These are phyloP conservation scores for Eutrema yunnanense DNA, from an alignment of 345 rosid species.

Conservation along the genomic window DNA sequence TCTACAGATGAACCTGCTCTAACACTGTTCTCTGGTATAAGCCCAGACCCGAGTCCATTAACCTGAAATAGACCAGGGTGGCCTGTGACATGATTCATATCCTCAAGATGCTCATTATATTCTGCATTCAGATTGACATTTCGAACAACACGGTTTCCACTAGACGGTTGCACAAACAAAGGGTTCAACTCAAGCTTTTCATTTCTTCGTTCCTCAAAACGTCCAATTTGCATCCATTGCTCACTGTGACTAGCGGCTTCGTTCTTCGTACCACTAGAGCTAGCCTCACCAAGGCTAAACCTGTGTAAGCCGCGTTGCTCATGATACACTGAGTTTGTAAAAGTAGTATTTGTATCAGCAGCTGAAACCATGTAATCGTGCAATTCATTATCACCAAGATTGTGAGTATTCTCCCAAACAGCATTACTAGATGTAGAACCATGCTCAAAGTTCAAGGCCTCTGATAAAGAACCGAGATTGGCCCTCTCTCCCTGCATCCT, in stretches of 20 bases:
- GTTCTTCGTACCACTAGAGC: conserved; percentile 37
- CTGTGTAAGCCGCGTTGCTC: conserved; percentile 44
- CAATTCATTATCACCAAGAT: conserved; percentile 40
- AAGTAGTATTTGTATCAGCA: conserved; percentile 30
- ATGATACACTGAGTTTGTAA: conserved; percentile 42
- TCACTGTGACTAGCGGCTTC: conserved; percentile 36
- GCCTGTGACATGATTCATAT: conserved; percentile 36
- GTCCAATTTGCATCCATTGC: conserved; percentile 38
- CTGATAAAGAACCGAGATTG: conserved; percentile 66
- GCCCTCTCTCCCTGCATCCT: conserved; percentile 90
- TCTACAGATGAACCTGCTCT: conserved; percentile 47
- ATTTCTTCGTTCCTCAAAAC: conserved; percentile 45
- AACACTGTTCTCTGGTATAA: conserved; percentile 32
- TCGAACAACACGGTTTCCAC: conserved; percentile 28
- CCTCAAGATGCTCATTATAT: conserved; percentile 42
- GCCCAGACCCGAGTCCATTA: conserved; percentile 32
- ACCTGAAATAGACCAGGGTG: conserved; percentile 35
- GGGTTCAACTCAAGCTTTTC: conserved; percentile 37
- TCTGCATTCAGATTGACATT: conserved; percentile 56
- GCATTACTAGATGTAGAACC: conserved; percentile 65
- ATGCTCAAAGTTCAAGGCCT: conserved; percentile 63
- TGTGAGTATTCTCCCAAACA: conserved; percentile 56
- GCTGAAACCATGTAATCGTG: conserved; percentile 48
- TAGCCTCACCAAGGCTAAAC: conserved; percentile 39
- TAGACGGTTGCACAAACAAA: conserved; percentile 40